phyloP scores from a whole-genome alignment of 1,139 yeast genomes.

The Blastobotrys persicus region DNA sequence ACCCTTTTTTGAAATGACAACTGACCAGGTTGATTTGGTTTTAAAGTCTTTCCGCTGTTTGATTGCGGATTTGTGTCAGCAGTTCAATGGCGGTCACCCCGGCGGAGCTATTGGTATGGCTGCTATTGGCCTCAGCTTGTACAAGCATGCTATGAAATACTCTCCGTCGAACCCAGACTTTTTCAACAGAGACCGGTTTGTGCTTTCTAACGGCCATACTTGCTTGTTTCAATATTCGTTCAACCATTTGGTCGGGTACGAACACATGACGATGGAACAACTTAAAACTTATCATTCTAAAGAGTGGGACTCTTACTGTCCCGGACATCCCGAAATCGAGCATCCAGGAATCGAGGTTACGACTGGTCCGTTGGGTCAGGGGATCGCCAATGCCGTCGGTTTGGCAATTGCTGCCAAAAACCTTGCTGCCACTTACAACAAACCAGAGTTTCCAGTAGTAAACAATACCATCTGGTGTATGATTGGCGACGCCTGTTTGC shows the following conservation, averaged over 20 bases:
- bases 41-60: constrained; percentile 7
- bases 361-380: constrained; percentile 45
- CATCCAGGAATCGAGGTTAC: constrained; percentile 42
- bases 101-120: constrained; percentile 45
- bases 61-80: constrained; percentile 17
- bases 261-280: constrained; percentile 38
- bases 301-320: constrained; percentile 24
- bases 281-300: constrained; percentile 36
- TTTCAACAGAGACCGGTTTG: constrained; percentile 41
- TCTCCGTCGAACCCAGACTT: constrained; percentile 36
- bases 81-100: constrained; percentile 36
- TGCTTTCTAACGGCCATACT: constrained; percentile 41
- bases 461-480: constrained; percentile 35
- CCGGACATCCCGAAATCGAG: constrained; percentile 44
- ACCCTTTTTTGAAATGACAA: no score
- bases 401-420: constrained; percentile 41
- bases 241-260: constrained; percentile 38
- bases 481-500: constrained; percentile 44
- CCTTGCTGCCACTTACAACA: constrained; percentile 38
- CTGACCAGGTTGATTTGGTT: neutral
- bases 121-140: constrained; percentile 40
- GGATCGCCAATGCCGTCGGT: constrained; percentile 43
- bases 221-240: constrained; percentile 39
- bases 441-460: constrained; percentile 35
- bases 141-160: constrained; percentile 37